These are phyloP conservation scores for Blastobotrys parvus DNA, from an alignment of 805 yeast genomes.

Conservation along the genomic window DNA sequence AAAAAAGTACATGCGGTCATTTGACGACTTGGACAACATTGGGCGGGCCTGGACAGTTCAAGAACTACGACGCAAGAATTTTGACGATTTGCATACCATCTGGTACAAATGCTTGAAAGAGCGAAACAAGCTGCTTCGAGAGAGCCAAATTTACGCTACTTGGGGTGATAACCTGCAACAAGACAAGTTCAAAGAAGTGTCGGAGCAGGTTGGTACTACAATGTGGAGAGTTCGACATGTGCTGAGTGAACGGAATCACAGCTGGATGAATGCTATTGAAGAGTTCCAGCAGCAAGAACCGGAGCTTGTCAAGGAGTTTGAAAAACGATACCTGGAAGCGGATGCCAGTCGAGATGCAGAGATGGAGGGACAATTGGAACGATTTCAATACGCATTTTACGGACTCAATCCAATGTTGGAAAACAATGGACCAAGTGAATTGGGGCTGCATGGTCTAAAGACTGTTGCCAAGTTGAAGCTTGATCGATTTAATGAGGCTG, in stretches of 20 bases:
- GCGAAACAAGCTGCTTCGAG: constrained; percentile 71
- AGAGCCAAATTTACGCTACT: constrained; percentile 48
- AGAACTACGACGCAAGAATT: constrained; percentile 83
- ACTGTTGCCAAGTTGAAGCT: constrained; percentile 63
- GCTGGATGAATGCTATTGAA: constrained; percentile 51
- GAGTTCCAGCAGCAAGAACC: constrained; percentile 38
- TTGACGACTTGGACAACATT: constrained; percentile 35
- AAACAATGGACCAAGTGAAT: constrained; percentile 48
- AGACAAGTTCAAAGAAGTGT: constrained; percentile 25
- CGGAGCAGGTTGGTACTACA: constrained; percentile 44
- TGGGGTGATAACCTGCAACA: constrained; percentile 20
- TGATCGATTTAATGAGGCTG: constrained; percentile 37
- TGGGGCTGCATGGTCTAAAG: constrained; percentile 59
- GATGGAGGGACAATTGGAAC: constrained; percentile 58
- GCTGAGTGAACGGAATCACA: constrained; percentile 73
- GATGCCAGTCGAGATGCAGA: constrained; percentile 48
- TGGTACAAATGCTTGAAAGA: constrained; percentile 87
- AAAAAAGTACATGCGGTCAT: constrained; percentile 50
- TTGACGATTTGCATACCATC: constrained; percentile 81
- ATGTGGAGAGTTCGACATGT: constrained; percentile 83
- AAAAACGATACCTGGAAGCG: constrained; percentile 45
- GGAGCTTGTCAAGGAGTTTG: constrained; percentile 49
- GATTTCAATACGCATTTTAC: constrained; percentile 74
- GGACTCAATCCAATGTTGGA: constrained; percentile 72
- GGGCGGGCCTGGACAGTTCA: constrained; percentile 80